phyloP scores from a whole-genome alignment of 495 filamentous ascomycete genomes.

The Trichoderma parareesei region DNA sequence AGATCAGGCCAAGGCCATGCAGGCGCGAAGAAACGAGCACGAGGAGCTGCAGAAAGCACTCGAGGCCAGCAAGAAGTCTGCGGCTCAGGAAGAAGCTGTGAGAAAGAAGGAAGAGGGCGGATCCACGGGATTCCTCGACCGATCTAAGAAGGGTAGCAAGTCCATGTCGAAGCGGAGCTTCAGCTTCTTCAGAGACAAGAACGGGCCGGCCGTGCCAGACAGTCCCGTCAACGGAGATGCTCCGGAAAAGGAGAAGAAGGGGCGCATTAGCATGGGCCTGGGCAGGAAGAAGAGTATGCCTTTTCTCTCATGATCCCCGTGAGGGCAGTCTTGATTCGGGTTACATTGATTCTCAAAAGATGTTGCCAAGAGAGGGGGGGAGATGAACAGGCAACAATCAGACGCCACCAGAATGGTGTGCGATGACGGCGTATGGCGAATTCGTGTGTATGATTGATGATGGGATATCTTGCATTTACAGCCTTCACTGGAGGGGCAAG shows the following conservation, averaged over 20 bases:
- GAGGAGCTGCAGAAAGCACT: conserved; percentile 33
- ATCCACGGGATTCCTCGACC: conserved; percentile 28
- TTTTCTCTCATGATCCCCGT: conserved; percentile 7
- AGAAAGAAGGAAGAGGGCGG: conserved; percentile 24
- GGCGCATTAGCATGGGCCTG: conserved; percentile 50
- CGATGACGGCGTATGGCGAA: background rate
- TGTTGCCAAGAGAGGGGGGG: background rate
- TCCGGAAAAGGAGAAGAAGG: conserved; percentile 31
- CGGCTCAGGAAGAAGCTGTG: conserved; percentile 31
- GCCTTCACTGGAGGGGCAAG: background rate
- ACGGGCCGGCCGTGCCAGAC: conserved; percentile 22
- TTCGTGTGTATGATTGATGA: conserved; percentile 8
- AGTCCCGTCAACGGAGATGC: conserved; percentile 18
- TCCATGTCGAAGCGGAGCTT: conserved; percentile 39
- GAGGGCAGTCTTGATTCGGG: background rate
- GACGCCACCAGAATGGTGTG: background rate
- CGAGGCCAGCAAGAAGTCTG: conserved; percentile 36
- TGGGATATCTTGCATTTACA: background rate
- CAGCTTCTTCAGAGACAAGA: conserved; percentile 33
- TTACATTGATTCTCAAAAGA: background rate
- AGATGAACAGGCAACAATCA: background rate
- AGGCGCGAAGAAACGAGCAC: conserved; percentile 28
- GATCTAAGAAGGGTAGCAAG: conserved; percentile 29
- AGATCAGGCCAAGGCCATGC: conserved; percentile 22
- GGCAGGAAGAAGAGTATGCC: conserved; percentile 51